These are phyloP conservation scores for Spergularia azorica DNA, from an alignment of 179 eudicot genomes.

Conservation along the genomic window DNA sequence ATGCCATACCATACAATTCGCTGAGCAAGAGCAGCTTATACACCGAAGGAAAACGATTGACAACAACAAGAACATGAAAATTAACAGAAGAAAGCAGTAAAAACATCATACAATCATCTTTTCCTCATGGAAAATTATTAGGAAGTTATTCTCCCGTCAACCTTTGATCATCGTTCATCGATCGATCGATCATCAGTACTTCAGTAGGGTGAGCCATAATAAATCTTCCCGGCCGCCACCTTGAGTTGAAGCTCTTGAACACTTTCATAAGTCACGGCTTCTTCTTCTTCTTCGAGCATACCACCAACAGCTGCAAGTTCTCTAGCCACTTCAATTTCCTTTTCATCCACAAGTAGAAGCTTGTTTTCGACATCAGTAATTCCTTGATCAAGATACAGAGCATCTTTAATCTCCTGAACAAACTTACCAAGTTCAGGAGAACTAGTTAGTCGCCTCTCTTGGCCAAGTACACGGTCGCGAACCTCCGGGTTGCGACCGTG, in stretches of 20 bases:
- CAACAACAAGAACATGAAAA: no score
- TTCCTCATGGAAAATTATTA: no score
- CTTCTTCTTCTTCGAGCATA: background rate
- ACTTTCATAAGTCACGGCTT: background rate
- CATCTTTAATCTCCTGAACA: background rate
- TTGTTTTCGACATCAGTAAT: background rate
- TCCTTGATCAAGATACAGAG: constrained; percentile 2
- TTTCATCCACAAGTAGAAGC: background rate
- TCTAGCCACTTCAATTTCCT: background rate
- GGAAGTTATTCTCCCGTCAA: no score
- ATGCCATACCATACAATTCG: no score
- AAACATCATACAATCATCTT: no score
- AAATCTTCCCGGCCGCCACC: background rate
- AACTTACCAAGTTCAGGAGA: background rate
- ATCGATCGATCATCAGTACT: no score
- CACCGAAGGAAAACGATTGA: no score
- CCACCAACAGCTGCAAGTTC: constrained; percentile 4
- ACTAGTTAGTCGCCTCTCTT: background rate
- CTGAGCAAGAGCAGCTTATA: no score
- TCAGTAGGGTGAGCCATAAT: no score
- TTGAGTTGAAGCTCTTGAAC: background rate
- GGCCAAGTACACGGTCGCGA: background rate
- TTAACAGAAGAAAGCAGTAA: no score
- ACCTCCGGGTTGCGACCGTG: constrained; percentile 14
- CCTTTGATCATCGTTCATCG: no score